phyloP scores from a whole-genome alignment of 176 grass and related monocot genomes.

The Oryza nivara region DNA sequence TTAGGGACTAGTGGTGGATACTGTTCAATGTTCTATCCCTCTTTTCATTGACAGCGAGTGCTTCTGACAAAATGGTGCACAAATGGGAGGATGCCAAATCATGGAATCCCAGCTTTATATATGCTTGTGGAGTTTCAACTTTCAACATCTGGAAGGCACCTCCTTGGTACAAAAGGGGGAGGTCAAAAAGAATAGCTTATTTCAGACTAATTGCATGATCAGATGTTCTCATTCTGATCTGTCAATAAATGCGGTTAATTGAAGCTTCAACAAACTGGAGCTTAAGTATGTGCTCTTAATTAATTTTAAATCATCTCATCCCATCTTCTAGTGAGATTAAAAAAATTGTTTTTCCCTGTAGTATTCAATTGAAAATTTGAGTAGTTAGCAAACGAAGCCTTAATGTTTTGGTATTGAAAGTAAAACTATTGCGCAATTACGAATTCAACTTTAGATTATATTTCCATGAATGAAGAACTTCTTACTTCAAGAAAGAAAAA shows the following conservation, averaged over 20 bases:
- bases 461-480: not conserved
- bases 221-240: not conserved
- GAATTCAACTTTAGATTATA: not conserved
- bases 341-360: no score
- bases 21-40: not conserved
- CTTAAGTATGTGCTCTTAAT: no score
- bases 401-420: not conserved
- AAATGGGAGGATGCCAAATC: not conserved
- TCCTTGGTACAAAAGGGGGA: not conserved
- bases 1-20: not conserved
- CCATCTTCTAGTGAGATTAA: not conserved
- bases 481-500: no score
- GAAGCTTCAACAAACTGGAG: not conserved
- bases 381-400: not conserved
- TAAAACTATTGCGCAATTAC: not conserved
- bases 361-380: not conserved
- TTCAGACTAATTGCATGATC: not conserved
- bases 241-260: not conserved
- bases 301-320: no score
- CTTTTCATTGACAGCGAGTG: not conserved
- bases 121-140: not conserved
- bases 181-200: not conserved
- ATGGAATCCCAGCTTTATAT: not conserved
- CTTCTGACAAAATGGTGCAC: not conserved
- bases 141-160: not conserved